Percentiles rank a stretch among this genome's conserved stretches.
Evolutionary conservation across 768 basidiomycete species (phyloP).

Genomic region (Mycena chlorophos): DNA sequence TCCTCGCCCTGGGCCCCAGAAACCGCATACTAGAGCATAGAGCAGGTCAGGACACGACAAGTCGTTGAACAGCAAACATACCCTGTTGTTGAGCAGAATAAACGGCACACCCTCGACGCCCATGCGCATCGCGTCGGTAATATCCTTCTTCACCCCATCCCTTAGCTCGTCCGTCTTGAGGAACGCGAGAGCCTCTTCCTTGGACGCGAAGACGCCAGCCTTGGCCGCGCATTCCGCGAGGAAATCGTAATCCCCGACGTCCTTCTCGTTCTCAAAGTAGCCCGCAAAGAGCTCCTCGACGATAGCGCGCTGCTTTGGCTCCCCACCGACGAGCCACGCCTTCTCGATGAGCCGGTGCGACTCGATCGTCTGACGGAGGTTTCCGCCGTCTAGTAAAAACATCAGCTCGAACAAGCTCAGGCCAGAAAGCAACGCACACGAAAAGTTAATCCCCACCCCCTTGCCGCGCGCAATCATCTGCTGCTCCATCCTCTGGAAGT

Average conservation of each 20-base stretch:
- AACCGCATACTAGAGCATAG: constrained; percentile 10
- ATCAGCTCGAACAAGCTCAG: background rate
- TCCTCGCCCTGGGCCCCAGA: constrained; percentile 20
- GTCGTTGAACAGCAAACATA: background rate
- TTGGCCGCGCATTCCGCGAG: constrained; percentile 12
- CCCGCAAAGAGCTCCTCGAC: constrained; percentile 16
- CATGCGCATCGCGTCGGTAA: constrained; percentile 8
- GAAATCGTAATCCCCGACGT: constrained; percentile 17
- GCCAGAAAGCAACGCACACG: constrained; percentile 5
- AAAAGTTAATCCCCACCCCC: constrained; percentile 16
- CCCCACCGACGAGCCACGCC: constrained; percentile 16
- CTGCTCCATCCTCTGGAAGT: constrained; percentile 8
- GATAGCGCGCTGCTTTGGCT: constrained; percentile 13
- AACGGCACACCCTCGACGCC: constrained; percentile 20
- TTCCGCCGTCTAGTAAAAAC: constrained; percentile 6
- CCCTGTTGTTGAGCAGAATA: constrained; percentile 3
- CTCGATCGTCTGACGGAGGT: constrained; percentile 20
- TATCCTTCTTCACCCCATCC: constrained; percentile 11
- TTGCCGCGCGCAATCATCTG: constrained; percentile 13
- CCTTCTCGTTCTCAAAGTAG: constrained; percentile 20
- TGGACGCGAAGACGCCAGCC: constrained; percentile 10
- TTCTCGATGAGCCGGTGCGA: constrained; percentile 22
- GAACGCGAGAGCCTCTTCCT: constrained; percentile 13
- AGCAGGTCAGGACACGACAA: background rate
- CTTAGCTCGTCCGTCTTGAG: constrained; percentile 4